Conservation (phyloP, 495 filamentous ascomycete genomes). For the Penicillium angulare region DNA sequence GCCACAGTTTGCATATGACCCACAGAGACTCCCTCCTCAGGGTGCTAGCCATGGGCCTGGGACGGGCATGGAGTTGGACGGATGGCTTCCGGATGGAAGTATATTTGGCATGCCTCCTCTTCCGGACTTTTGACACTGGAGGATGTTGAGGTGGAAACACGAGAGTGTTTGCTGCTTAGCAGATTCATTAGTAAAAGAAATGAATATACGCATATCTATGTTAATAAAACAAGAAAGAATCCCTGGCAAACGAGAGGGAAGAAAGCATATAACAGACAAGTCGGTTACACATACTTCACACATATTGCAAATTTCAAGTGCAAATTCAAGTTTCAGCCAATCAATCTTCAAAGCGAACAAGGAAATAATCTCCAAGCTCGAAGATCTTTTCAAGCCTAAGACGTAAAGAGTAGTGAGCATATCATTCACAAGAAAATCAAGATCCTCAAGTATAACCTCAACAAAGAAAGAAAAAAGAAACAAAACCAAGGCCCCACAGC, state of each 20-base stretch:
- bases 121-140: conserved; percentile 30
- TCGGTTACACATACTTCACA: no score
- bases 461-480: neutral
- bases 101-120: conserved; percentile 34
- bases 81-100: conserved; percentile 36
- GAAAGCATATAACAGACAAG: no score
- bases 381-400: no score
- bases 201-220: neutral
- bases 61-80: conserved; percentile 37
- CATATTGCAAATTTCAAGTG: no score
- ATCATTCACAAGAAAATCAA: neutral
- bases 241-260: no score
- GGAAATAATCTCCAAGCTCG: no score
- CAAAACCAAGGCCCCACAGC: neutral
- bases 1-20: conserved; percentile 29
- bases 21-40: conserved; percentile 21
- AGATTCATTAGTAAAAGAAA: neutral
- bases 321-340: no score
- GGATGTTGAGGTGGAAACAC: neutral
- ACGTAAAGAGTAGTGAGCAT: no score
- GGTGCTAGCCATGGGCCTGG: conserved; percentile 9
- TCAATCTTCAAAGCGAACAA: no score
- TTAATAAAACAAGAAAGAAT: no score
- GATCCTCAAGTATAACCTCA: neutral
- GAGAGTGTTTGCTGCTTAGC: neutral